Base-by-base conservation (phyloP, 805 yeast genomes). In the Metschnikowia rubicola region DNA sequence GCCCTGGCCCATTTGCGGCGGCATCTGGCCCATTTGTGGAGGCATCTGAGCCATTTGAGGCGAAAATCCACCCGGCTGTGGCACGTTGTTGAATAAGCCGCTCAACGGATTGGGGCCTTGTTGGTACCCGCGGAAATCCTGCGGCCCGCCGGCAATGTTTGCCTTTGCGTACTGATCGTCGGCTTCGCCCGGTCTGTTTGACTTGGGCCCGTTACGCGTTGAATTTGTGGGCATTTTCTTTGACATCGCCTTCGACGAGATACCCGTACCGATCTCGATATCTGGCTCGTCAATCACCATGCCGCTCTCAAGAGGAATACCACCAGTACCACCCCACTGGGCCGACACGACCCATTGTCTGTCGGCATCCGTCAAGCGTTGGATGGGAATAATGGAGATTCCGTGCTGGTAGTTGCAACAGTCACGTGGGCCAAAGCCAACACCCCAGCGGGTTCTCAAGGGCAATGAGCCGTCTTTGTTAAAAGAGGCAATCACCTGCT, bases 351-450 rank as follows among this genome's bases (percentile, higher is more conserved):
- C 80, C 99, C 99, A 94, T 52, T 85, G 75, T 60, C 77, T 81
- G 66, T 94, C 99, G 17, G 97, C 96, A 50, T 94, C 99, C 0
- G 99, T 94, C 56, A 94, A 76, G 59, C 97, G 80, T 49, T 79
- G 80, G 41, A 94, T 70, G 12, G 98, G 97, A 51, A 94, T 89
- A 33, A 90, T 79, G 50, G 96, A 86, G 34, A 84, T 77, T 52
- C 99, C 99, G 48, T 84, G 84, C 61, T 84, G 91, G 67, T 94
- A 94, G 67, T 94, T 95, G 65, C 96, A 88, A 73, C 98, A 92
- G 66, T 94, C 98, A 72, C 99, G 82, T 45, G 99, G 99, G 4
- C 99, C 99, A 62, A 87, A 94, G 1, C 99, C 99, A 52, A 94
- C 98, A 56, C 98, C 99, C 99, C 99, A 94, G 63, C 97, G 79